Evolutionary conservation across 768 basidiomycete genomes (phyloP).

Genomic region (Leccinellum albellum): DNA sequence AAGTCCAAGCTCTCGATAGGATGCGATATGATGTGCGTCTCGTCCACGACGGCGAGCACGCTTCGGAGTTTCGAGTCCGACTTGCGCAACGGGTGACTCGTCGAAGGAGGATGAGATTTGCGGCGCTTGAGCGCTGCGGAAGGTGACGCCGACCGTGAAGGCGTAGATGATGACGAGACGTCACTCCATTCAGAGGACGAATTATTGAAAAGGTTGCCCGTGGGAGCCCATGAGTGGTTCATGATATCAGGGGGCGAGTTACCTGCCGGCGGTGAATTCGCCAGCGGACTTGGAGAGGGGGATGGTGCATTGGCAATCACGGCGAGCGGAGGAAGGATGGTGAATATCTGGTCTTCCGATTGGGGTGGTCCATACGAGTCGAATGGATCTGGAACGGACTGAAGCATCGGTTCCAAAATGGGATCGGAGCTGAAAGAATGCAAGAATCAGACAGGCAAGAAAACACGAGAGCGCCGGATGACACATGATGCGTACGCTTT

Average conservation of each 20-base stretch:
- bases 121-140: constrained; percentile 40
- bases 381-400: constrained; percentile 88
- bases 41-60: constrained; percentile 71
- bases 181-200: constrained; percentile 57
- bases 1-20: constrained; percentile 23
- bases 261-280: constrained; percentile 38
- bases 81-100: constrained; percentile 44
- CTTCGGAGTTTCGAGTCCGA: constrained; percentile 66
- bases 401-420: constrained; percentile 85
- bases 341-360: constrained; percentile 88
- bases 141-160: constrained; percentile 54
- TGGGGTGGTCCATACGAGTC: constrained; percentile 88
- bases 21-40: constrained; percentile 40
- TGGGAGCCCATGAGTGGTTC: constrained; percentile 50
- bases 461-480: constrained; percentile 1
- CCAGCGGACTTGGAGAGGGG: constrained; percentile 57
- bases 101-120: constrained; percentile 48
- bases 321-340: constrained; percentile 83
- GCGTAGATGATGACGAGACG: constrained; percentile 35
- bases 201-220: constrained; percentile 45
- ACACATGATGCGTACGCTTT: constrained; percentile 63
- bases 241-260: constrained; percentile 33
- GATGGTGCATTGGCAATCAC: constrained; percentile 65
- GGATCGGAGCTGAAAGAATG: constrained; percentile 66
- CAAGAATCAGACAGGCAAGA: constrained; percentile 9